A percentile compares a stretch with the other conserved stretches of the same genome.
Evolutionary conservation across 2,329 filamentous ascomycete genomes (phyloP).

Genomic region (Aspergillus oerlinghausenensis): DNA sequence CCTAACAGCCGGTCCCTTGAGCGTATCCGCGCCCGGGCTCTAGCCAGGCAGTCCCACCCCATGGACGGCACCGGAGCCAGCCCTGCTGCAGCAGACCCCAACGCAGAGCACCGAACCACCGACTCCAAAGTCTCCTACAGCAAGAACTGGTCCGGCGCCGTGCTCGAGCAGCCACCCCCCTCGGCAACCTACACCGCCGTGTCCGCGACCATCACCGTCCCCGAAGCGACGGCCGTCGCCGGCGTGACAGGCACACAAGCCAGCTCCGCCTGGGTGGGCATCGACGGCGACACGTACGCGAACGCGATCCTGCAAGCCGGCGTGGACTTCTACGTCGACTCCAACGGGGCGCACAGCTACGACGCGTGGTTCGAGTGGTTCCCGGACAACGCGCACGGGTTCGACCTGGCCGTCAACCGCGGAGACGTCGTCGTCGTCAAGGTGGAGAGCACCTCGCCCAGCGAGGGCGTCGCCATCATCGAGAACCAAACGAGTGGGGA

Average conservation of each 20-base stretch:
- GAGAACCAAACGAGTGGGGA: conserved; percentile 52
- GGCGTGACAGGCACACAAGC: conserved; percentile 40
- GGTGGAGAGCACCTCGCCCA: conserved; percentile 36
- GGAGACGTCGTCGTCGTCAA: conserved; percentile 44
- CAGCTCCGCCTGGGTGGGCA: conserved; percentile 57
- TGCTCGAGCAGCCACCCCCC: conserved; percentile 41
- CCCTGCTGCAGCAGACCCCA: conserved; percentile 3
- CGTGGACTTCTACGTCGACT: conserved; percentile 49
- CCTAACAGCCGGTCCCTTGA: conserved; percentile 25
- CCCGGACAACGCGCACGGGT: conserved; percentile 53
- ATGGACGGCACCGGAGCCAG: conserved; percentile 7
- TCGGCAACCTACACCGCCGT: conserved; percentile 46
- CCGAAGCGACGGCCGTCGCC: conserved; percentile 43
- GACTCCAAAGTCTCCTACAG: conserved; percentile 46
- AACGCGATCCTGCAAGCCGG: conserved; percentile 55
- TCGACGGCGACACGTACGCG: conserved; percentile 56
- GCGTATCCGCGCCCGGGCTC: conserved; percentile 25
- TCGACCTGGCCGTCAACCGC: conserved; percentile 44
- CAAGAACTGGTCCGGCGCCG: conserved; percentile 58
- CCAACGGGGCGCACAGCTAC: conserved; percentile 38
- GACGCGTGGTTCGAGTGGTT: conserved; percentile 62
- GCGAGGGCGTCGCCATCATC: conserved; percentile 44
- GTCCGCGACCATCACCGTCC: conserved; percentile 48
- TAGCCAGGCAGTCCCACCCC: conserved; percentile 24
- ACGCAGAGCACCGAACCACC: conserved; percentile 4